Evolutionary conservation across 106 monocot genomes (phyloP).

Genomic region (Dendrobium huoshanense): DNA sequence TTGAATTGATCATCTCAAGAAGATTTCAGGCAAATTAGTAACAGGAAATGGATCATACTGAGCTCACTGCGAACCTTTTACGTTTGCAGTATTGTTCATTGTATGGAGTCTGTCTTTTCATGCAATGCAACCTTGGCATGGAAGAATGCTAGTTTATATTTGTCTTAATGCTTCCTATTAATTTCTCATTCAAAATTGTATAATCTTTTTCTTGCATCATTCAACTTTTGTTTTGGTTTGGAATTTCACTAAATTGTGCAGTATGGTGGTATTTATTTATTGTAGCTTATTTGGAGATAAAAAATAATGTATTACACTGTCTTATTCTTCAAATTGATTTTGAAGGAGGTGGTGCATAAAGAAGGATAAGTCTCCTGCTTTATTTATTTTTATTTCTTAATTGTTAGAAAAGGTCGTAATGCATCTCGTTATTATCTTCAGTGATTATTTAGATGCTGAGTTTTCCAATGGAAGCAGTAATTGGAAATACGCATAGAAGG

Average conservation of each 20-base stretch:
- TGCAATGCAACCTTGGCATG: no score
- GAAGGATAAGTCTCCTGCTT: not conserved
- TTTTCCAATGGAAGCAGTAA: conserved; percentile 40
- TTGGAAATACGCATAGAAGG: conserved; percentile 50
- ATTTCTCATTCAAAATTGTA: not conserved
- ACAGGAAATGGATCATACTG: no score
- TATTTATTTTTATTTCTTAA: not conserved
- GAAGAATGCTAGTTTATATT: no score
- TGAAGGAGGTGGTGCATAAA: not conserved
- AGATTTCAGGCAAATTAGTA: no score
- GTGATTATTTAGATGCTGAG: not conserved
- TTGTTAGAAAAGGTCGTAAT: no score
- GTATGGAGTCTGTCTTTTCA: no score
- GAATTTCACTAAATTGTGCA: not conserved
- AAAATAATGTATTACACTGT: not conserved
- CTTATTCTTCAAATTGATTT: not conserved
- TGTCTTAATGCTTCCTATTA: not conserved
- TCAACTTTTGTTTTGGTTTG: not conserved
- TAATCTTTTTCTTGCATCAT: not conserved
- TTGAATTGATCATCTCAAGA: no score
- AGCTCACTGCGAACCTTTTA: no score
- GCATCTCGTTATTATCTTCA: no score
- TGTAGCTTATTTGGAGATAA: not conserved
- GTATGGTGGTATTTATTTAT: not conserved
- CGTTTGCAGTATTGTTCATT: no score